These are phyloP conservation scores for Heterococcus sp. DNA, from an alignment of 108 stramenopile genomes.

Conservation along the genomic window DNA sequence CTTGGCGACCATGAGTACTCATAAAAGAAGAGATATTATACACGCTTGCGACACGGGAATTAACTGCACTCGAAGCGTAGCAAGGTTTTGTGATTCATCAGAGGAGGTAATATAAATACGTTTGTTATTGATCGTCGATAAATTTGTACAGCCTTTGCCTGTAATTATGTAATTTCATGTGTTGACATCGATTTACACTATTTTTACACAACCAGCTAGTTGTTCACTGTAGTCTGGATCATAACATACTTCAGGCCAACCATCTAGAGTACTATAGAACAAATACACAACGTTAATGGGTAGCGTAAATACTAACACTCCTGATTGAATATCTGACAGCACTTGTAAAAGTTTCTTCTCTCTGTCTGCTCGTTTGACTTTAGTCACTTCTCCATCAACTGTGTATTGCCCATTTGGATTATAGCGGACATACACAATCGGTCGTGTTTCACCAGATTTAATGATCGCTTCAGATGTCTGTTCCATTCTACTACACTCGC, in stretches of 20 bases:
- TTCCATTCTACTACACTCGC: neutral
- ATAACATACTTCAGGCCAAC: neutral
- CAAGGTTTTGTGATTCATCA: too few relatives aligned
- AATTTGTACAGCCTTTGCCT: too few relatives aligned
- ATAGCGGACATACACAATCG: neutral
- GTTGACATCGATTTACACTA: too few relatives aligned
- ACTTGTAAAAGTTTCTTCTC: neutral
- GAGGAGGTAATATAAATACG: too few relatives aligned
- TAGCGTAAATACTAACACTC: neutral
- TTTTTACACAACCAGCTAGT: too few relatives aligned
- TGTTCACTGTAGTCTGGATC: neutral
- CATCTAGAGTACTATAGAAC: neutral
- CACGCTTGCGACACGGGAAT: too few relatives aligned
- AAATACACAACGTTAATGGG: neutral
- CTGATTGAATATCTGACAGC: neutral
- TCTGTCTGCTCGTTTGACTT: neutral
- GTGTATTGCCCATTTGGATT: neutral
- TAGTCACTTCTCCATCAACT: neutral
- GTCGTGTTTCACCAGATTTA: neutral
- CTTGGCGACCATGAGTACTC: too few relatives aligned
- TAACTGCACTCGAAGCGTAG: too few relatives aligned
- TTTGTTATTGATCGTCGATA: too few relatives aligned
- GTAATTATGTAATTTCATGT: too few relatives aligned
- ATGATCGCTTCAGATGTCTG: neutral
- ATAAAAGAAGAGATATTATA: too few relatives aligned